Evolutionary conservation across 106 monocot species (phyloP).

Genomic region (Ottelia alismoides): DNA sequence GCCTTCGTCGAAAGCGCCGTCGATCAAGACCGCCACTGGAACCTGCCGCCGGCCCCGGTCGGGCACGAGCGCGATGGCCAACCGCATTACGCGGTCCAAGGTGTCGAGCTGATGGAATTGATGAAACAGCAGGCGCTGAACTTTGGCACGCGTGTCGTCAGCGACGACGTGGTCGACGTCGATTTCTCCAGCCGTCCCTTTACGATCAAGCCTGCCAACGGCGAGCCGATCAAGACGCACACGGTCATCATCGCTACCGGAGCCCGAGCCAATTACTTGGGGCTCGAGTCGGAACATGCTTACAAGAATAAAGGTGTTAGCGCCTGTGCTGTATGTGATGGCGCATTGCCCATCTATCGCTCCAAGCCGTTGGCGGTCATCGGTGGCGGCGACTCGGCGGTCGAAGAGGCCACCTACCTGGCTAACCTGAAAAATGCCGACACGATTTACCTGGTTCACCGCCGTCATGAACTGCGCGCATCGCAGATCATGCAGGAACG

Average conservation of each 20-base stretch:
- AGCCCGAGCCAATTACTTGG: constrained; percentile 50
- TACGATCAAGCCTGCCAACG: constrained; percentile 23
- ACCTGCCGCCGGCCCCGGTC: too few species aligned
- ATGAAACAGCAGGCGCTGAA: constrained; percentile 33
- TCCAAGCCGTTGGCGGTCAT: constrained; percentile 44
- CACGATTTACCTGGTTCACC: constrained; percentile 51
- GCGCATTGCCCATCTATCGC: constrained; percentile 64
- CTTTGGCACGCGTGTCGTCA: constrained; percentile 38
- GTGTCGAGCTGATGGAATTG: too few species aligned
- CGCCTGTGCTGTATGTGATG: constrained; percentile 76
- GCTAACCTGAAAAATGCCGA: constrained; percentile 78
- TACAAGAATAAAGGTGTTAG: constrained; percentile 69
- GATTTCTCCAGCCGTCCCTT: constrained; percentile 51
- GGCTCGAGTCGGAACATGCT: constrained; percentile 26
- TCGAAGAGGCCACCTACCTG: constrained; percentile 71
- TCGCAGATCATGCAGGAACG: constrained; percentile 69
- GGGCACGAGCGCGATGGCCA: too few species aligned
- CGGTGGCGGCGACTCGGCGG: constrained; percentile 61
- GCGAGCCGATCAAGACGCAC: constrained; percentile 34
- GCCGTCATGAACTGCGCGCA: constrained; percentile 50
- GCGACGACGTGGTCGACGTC: constrained; percentile 42
- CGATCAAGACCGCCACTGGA: constrained; percentile 34
- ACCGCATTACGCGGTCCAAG: too few species aligned
- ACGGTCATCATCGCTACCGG: constrained; percentile 59
- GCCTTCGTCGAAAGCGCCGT: constrained; percentile 41